These are phyloP conservation scores for Herpetomonas tarakana DNA, from an alignment of 208 protist genomes.

Conservation along the genomic window DNA sequence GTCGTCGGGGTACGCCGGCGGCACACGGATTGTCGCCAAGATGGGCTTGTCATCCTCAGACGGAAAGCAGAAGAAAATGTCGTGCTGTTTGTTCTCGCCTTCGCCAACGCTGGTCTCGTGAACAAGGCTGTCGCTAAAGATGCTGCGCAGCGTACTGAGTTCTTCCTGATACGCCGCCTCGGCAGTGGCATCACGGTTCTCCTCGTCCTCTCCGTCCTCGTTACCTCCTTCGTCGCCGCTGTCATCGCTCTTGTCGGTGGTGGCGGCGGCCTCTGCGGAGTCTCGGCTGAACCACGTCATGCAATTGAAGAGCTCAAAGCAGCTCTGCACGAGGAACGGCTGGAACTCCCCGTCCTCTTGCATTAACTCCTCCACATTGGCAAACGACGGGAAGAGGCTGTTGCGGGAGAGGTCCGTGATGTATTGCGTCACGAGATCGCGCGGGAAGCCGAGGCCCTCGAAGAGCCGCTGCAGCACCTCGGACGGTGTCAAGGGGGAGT, in stretches of 20 bases:
- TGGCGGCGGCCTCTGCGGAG: conserved; percentile 25
- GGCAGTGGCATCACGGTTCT: conserved; percentile 37
- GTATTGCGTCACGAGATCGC: conserved; percentile 76
- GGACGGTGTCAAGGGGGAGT: conserved; percentile 59
- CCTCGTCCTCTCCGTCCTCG: conserved; percentile 18
- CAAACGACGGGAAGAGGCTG: conserved; percentile 49
- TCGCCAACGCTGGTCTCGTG: conserved; percentile 58
- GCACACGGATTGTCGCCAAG: conserved; percentile 60
- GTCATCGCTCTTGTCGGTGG: conserved; percentile 22
- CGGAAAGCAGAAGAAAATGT: conserved; percentile 69
- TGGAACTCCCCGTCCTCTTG: conserved; percentile 54
- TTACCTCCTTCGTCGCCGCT: conserved; percentile 42
- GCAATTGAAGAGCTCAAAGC: conserved; percentile 83
- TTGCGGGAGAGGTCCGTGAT: conserved; percentile 60
- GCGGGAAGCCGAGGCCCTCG: conserved; percentile 86
- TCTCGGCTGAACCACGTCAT: conserved; percentile 72
- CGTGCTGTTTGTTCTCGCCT: conserved; percentile 38
- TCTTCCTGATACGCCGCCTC: conserved; percentile 66
- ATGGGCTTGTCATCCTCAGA: conserved; percentile 46
- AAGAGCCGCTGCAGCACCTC: conserved; percentile 74
- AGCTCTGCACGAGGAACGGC: conserved; percentile 74
- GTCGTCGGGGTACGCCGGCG: conserved; percentile 75
- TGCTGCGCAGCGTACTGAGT: conserved; percentile 41
- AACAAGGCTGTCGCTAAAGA: conserved; percentile 77
- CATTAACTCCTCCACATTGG: conserved; percentile 59